phyloP scores from a whole-genome alignment of 805 yeast genomes.

The Yamadazyma sp. region DNA sequence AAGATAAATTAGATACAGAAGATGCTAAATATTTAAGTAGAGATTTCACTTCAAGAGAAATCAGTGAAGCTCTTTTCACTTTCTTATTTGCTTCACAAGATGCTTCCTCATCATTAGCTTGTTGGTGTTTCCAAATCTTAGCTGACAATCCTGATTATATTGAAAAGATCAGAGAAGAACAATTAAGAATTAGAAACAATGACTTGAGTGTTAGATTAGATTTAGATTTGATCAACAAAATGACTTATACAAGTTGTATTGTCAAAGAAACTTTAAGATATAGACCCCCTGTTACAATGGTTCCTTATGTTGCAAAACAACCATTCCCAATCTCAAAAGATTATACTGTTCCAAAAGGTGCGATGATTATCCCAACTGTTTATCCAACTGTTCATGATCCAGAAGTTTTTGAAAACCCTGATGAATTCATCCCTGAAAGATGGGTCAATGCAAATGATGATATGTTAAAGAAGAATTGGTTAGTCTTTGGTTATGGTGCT shows the following conservation, averaged over 20 bases:
- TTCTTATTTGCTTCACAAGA: constrained; percentile 97
- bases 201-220: constrained; percentile 62
- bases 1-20: constrained; percentile 45
- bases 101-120: constrained; percentile 94
- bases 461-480: constrained; percentile 84
- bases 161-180: constrained; percentile 87
- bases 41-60: constrained; percentile 85
- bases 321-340: constrained; percentile 76
- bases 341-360: constrained; percentile 93
- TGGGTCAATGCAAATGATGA: constrained; percentile 84
- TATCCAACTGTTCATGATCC: constrained; percentile 98
- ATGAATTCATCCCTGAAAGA: constrained; percentile 92
- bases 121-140: constrained; percentile 96
- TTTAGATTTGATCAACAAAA: constrained; percentile 74
- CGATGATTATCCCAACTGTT: constrained; percentile 94
- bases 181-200: constrained; percentile 73
- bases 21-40: constrained; percentile 64
- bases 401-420: constrained; percentile 93
- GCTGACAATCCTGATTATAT: constrained; percentile 94
- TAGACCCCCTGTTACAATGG: constrained; percentile 98
- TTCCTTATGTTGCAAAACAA: constrained; percentile 90
- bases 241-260: constrained; percentile 86
- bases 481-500: constrained; percentile 96
- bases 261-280: constrained; percentile 90
- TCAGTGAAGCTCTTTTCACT: constrained; percentile 94